These are phyloP conservation scores for Sphagnum fallax DNA, from an alignment of 228 moss, liverwort and hornwort species.

Conservation along the genomic window DNA sequence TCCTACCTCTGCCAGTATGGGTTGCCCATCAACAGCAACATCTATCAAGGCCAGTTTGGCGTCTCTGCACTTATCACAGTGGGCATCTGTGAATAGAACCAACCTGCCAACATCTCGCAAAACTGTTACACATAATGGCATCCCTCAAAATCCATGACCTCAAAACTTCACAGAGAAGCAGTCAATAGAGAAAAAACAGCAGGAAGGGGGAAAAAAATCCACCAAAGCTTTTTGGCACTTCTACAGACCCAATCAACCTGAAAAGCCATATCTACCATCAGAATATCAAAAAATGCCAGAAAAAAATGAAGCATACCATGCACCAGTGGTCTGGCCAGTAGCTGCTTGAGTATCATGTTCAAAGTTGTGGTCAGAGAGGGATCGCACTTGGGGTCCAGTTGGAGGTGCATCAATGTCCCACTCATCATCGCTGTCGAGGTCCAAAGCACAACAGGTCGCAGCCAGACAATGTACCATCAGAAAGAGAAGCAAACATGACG, in stretches of 20 bases:
- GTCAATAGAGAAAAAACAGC: too few species aligned
- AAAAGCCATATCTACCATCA: not conserved
- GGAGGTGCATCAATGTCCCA: conserved; percentile 52
- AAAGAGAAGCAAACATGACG: too few species aligned
- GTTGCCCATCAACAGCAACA: conserved; percentile 44
- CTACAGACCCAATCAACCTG: not conserved
- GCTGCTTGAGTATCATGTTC: conserved; percentile 94
- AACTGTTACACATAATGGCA: not conserved
- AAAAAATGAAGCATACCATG: conserved; percentile 33
- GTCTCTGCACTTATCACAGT: conserved; percentile 42
- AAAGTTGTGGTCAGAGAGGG: conserved; percentile 63
- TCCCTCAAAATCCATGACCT: not conserved
- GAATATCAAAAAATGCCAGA: too few species aligned
- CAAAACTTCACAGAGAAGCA: not conserved
- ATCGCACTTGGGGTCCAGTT: conserved; percentile 27
- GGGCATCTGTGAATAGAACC: conserved; percentile 65
- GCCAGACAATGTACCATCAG: too few species aligned
- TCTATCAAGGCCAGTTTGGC: conserved; percentile 61
- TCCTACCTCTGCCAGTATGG: conserved; percentile 67
- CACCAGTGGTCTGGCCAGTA: conserved; percentile 89
- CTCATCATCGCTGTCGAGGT: conserved; percentile 17
- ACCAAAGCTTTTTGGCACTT: not conserved
- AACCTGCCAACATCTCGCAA: conserved; percentile 39
- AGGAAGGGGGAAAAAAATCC: not conserved
- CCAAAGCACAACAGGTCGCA: too few species aligned